Evolutionary conservation across 2,329 filamentous ascomycete genomes (phyloP).

Genomic region (Clarireedia homoeocarpa): DNA sequence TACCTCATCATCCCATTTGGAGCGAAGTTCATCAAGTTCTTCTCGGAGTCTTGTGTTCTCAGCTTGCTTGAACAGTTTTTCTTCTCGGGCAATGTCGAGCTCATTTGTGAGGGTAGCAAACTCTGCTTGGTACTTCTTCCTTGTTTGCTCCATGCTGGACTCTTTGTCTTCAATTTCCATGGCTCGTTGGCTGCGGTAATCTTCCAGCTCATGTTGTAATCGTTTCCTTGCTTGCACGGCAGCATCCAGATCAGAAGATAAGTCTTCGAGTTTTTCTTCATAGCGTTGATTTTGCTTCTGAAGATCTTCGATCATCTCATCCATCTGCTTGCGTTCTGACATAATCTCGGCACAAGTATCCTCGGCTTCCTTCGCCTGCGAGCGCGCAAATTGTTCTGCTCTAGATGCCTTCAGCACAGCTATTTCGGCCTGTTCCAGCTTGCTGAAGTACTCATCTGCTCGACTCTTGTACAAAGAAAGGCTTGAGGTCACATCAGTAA

Average conservation of each 20-base stretch:
- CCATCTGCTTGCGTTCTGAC: constrained; percentile 87
- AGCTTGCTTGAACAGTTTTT: constrained; percentile 74
- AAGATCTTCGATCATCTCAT: constrained; percentile 77
- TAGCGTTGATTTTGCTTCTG: constrained; percentile 83
- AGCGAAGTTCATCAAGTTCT: constrained; percentile 87
- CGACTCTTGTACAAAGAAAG: constrained; percentile 84
- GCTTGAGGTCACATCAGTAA: constrained; percentile 76
- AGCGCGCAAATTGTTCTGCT: constrained; percentile 88
- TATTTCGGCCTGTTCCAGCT: constrained; percentile 94
- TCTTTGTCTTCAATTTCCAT: constrained; percentile 98
- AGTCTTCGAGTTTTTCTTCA: constrained; percentile 85
- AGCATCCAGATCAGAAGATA: constrained; percentile 80
- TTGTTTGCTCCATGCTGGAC: constrained; percentile 89
- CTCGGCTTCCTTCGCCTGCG: constrained; percentile 83
- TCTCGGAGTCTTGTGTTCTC: constrained; percentile 87
- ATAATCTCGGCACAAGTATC: constrained; percentile 85
- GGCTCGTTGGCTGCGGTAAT: constrained; percentile 89
- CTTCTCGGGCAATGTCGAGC: constrained; percentile 87
- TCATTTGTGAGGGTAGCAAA: constrained; percentile 85
- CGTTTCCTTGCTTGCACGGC: constrained; percentile 86
- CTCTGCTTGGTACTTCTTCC: constrained; percentile 94
- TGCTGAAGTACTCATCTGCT: constrained; percentile 93
- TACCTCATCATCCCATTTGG: constrained; percentile 97
- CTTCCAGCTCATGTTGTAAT: constrained; percentile 92
- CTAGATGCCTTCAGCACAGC: constrained; percentile 85